Percentiles rank a stretch among this genome's conserved stretches.
Conservation (phyloP, 768 basidiomycete genomes). For the Tephrocybe rancida region DNA sequence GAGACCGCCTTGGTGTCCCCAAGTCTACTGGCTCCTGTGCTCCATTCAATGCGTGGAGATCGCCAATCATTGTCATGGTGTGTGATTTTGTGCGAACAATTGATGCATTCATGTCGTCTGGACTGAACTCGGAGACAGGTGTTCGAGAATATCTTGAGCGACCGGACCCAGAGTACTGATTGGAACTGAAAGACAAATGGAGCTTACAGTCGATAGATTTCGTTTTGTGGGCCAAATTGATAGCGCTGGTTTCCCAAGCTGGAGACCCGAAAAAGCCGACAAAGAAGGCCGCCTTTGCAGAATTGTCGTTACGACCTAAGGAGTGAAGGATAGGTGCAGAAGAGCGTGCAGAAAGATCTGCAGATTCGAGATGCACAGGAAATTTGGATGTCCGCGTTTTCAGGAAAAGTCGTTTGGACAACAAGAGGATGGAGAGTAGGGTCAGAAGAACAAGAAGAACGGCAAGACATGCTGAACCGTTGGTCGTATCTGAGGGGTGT, state of each 20-base stretch:
- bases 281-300: slow-evolving; percentile 35
- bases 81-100: not conserved
- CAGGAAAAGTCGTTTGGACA: slow-evolving; percentile 30
- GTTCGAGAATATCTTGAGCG: slow-evolving; percentile 7
- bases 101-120: not conserved
- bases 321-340: slow-evolving; percentile 19
- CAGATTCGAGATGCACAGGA: slow-evolving; percentile 5
- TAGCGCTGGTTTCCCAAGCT: slow-evolving; percentile 40
- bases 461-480: slow-evolving; percentile 25
- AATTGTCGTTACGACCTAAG: not conserved
- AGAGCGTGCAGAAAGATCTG: slow-evolving; percentile 17
- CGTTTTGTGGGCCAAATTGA: slow-evolving; percentile 17
- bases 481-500: slow-evolving; percentile 12
- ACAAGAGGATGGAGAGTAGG: slow-evolving; percentile 25
- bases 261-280: slow-evolving; percentile 50
- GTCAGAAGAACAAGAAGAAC: slow-evolving; percentile 25
- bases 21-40: slow-evolving; percentile 1
- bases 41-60: slow-evolving; percentile 10
- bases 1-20: slow-evolving; percentile 8
- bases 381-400: slow-evolving; percentile 22
- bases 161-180: slow-evolving; percentile 19
- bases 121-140: slow-evolving; percentile 8
- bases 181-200: slow-evolving; percentile 21
- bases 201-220: slow-evolving; percentile 18
- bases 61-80: slow-evolving; percentile 17